Evolutionary conservation across 139 green algal genomes (phyloP), one percentile per base, ranked within the genome.

Genomic region (Auxenochlorella protothecoides): DNA sequence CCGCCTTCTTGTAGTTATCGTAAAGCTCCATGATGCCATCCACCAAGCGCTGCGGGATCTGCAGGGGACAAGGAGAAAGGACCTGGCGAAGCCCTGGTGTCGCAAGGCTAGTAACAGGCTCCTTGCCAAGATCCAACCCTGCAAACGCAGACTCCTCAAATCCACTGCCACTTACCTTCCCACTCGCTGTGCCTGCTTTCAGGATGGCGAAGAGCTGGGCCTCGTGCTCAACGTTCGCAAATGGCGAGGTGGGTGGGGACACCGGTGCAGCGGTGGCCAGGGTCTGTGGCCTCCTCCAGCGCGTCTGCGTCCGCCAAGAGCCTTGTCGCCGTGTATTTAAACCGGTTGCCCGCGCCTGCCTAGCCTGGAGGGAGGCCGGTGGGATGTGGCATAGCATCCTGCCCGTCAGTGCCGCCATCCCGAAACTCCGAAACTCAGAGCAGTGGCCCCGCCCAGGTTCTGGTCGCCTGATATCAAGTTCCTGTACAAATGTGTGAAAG

Each of bases 11-110:
- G 86, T 97, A 97, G 78, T 91, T 93, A 62, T 83, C 78, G 78
- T 92, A 97, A 57, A 97, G 93, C 73, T 93, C 92, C 64, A 84
- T 52, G 79, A 90, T 92, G 44, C 80, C 75, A 0, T 79, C 78
- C 68, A 89, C 65, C 55, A 96, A 71, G 56, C 85, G 63, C 12
- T 67, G 14, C 9, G 63, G 63, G 15, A 67, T 67, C 63, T 67
- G 57, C 57, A 15, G 57, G 57, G 9, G 9, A 62, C 57, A 62
- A 44, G 27, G 27, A 44, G 27, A 44, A 44, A 44, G 27, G 27
- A 44, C 27, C 27, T 44, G 1, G 27, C 27, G 1, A 44, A 44
- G 27, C 27, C 27, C 27, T 44, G 27, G 27, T 44, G 27, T 44
- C 27, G 27, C 27, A 44, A 44, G 27, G 27, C 27, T 44, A 44